A percentile compares a stretch with the other conserved stretches of the same genome.
Evolutionary conservation across 257 asterid species (phyloP).

Genomic region (Fraxinus quadrangulata): DNA sequence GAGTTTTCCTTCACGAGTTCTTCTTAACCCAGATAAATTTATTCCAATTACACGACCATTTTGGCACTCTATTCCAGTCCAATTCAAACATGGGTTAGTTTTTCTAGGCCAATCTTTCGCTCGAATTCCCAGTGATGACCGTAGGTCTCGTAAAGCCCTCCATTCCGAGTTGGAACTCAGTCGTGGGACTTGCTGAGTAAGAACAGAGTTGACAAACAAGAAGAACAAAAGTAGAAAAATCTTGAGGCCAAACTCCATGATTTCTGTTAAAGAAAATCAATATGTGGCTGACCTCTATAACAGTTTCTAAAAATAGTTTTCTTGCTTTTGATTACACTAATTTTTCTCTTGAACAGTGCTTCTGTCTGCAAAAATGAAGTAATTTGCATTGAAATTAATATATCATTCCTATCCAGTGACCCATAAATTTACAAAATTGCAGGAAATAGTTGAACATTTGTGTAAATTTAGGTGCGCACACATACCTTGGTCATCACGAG

Average conservation of each 20-base stretch:
- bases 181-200: slow-evolving; percentile 31
- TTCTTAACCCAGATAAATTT: slow-evolving; percentile 46
- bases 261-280: neutral
- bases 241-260: slow-evolving; percentile 36
- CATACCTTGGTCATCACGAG: slow-evolving; percentile 40
- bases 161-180: slow-evolving; percentile 48
- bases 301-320: neutral
- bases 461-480: slow-evolving; percentile 18
- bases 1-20: slow-evolving; percentile 41
- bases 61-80: slow-evolving; percentile 67
- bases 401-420: neutral
- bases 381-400: slow-evolving; percentile 8
- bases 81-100: slow-evolving; percentile 59
- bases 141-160: slow-evolving; percentile 53
- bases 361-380: slow-evolving; percentile 21
- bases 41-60: slow-evolving; percentile 49
- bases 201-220: slow-evolving; percentile 32
- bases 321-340: slow-evolving; percentile 7
- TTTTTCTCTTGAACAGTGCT: neutral
- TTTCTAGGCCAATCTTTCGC: slow-evolving; percentile 64
- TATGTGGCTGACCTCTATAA: slow-evolving; percentile 6
- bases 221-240: slow-evolving; percentile 20
- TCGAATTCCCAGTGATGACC: slow-evolving; percentile 64
- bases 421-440: neutral
- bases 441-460: slow-evolving; percentile 1